phyloP scores from a whole-genome alignment of 176 grass and related monocot genomes.

The Eremochloa ophiuroides region DNA sequence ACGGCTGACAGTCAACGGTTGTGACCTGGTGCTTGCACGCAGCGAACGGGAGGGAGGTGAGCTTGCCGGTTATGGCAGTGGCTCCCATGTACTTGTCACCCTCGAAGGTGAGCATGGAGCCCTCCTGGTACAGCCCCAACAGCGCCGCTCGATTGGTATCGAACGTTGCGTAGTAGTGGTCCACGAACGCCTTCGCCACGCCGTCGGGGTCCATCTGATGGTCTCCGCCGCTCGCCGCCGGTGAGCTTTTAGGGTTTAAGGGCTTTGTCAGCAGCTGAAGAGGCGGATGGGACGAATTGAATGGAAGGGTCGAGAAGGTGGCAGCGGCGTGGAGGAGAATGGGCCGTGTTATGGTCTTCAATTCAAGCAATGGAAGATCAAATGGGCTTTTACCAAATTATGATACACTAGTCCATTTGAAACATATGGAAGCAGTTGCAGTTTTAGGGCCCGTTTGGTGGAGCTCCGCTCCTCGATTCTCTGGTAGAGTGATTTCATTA shows the following conservation, averaged over 20 bases:
- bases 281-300: neutral
- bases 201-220: constrained; percentile 54
- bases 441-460: too few species aligned
- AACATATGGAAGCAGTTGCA: too few species aligned
- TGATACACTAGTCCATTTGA: too few species aligned
- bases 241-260: neutral
- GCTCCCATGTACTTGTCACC: constrained; percentile 48
- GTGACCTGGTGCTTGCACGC: constrained; percentile 43
- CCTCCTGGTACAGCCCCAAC: constrained; percentile 53
- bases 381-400: too few species aligned
- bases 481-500: too few species aligned
- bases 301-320: neutral
- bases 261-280: neutral
- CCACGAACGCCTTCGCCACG: constrained; percentile 56
- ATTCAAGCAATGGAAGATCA: too few species aligned
- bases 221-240: constrained; percentile 8
- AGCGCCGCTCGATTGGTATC: constrained; percentile 50
- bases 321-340: neutral
- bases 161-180: constrained; percentile 76
- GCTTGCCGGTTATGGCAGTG: constrained; percentile 43
- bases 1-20: constrained; percentile 63
- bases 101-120: constrained; percentile 70
- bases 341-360: too few species aligned
- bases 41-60: constrained; percentile 54
- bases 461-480: too few species aligned